Evolutionary conservation across 1,284 basidiomycete genomes (phyloP).

Genomic region (Schizopora paradoxa): DNA sequence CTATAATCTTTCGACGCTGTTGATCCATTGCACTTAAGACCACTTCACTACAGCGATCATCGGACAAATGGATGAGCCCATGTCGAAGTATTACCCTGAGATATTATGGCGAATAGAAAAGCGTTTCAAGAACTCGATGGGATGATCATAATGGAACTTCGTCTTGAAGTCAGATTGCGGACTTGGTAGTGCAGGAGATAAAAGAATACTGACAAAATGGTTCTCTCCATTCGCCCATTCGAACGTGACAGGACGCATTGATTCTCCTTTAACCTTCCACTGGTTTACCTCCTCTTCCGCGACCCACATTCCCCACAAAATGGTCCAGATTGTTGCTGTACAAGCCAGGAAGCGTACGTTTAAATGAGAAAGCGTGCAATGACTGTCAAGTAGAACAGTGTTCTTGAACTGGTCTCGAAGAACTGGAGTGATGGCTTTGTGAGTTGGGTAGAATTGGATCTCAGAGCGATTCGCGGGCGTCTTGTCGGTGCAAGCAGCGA

Average conservation of each 20-base stretch:
- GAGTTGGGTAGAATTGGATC: slow-evolving; percentile 5
- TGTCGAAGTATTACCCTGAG: too few relatives aligned
- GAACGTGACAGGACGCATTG: slow-evolving; percentile 18
- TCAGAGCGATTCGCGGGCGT: slow-evolving; percentile 8
- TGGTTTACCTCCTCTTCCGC: slow-evolving; percentile 16
- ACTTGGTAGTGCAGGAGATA: too few relatives aligned
- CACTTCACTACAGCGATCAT: too few relatives aligned
- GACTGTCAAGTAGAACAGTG: slow-evolving; percentile 1
- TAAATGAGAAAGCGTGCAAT: not conserved
- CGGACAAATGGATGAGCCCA: too few relatives aligned
- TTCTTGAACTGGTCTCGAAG: slow-evolving; percentile 6
- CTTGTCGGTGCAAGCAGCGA: not conserved
- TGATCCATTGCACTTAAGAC: too few relatives aligned
- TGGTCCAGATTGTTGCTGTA: slow-evolving; percentile 16
- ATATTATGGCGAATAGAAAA: too few relatives aligned
- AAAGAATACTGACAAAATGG: slow-evolving; percentile 22
- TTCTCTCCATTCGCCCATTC: slow-evolving; percentile 22
- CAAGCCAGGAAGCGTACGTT: slow-evolving; percentile 3
- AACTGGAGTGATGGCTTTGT: not conserved
- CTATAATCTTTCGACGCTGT: too few relatives aligned
- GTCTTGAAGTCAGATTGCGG: not conserved
- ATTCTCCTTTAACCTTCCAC: slow-evolving; percentile 12
- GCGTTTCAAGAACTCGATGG: not conserved
- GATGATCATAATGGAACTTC: not conserved
- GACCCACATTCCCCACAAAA: slow-evolving; percentile 19